phyloP scores from a whole-genome alignment of 2,329 filamentous ascomycete genomes.

The Dichotomopilus funicola region DNA sequence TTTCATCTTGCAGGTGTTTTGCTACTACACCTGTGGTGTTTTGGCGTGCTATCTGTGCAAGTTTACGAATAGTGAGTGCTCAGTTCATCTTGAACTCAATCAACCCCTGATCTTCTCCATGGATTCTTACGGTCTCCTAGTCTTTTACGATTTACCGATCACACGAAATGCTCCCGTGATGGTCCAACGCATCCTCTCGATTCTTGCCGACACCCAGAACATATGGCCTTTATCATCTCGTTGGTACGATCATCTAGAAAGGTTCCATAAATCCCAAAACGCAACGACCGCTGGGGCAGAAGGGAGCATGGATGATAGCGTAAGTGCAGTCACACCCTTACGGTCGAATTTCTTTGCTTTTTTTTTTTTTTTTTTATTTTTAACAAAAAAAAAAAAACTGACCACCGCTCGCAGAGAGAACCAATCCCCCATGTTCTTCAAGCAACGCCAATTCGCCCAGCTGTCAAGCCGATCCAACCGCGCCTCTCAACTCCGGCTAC shows the following conservation, averaged over 20 bases:
- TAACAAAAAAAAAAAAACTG: not conserved
- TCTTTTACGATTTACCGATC: conserved; percentile 37
- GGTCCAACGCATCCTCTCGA: conserved; percentile 39
- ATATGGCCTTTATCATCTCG: conserved; percentile 48
- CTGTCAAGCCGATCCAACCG: conserved; percentile 16
- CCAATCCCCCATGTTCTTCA: conserved; percentile 27
- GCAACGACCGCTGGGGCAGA: conserved; percentile 35
- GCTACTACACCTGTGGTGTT: conserved; percentile 49
- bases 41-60: conserved; percentile 47
- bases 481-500: conserved; percentile 1
- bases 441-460: conserved; percentile 15
- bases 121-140: conserved; percentile 26
- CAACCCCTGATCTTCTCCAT: not conserved
- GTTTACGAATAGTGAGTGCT: conserved; percentile 41
- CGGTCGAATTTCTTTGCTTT: too few relatives aligned
- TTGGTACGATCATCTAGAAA: conserved; percentile 45
- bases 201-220: conserved; percentile 42
- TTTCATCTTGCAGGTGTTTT: conserved; percentile 35
- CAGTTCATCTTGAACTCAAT: not conserved
- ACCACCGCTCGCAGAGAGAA: conserved; percentile 20
- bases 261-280: conserved; percentile 40
- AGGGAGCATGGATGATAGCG: conserved; percentile 46
- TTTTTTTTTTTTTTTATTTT: not conserved
- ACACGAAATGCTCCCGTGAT: conserved; percentile 39
- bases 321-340: conserved; percentile 21